Evolutionary conservation across 1,139 yeast genomes (phyloP).

Genomic region (Saccharomyces pastorianus): DNA sequence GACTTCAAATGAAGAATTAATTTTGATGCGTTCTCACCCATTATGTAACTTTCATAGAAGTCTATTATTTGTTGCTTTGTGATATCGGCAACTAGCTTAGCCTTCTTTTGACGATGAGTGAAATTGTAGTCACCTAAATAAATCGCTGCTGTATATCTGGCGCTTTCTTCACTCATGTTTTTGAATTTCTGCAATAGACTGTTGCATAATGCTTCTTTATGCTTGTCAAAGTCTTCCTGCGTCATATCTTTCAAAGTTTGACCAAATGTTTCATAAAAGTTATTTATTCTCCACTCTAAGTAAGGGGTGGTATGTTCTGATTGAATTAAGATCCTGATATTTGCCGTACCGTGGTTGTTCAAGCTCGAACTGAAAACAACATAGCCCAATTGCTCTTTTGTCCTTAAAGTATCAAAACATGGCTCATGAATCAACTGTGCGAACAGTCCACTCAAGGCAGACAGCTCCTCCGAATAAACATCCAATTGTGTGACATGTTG

Average conservation of each 20-base stretch:
- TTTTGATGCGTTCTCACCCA: slow-evolving; percentile 39
- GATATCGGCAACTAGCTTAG: slow-evolving; percentile 45
- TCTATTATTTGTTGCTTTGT: slow-evolving; percentile 50
- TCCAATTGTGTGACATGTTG: slow-evolving; percentile 72
- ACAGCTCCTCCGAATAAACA: slow-evolving; percentile 32
- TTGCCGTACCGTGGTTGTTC: slow-evolving; percentile 64
- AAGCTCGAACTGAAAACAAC: slow-evolving; percentile 77
- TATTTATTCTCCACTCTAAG: slow-evolving; percentile 68
- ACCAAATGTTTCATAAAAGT: slow-evolving; percentile 41
- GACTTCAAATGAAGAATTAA: slow-evolving; percentile 65
- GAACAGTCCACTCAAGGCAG: slow-evolving; percentile 54
- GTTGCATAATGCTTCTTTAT: slow-evolving; percentile 58
- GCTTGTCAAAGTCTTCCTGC: slow-evolving; percentile 57
- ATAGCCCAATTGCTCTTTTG: slow-evolving; percentile 86
- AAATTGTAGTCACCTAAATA: slow-evolving; percentile 75
- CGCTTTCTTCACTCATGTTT: slow-evolving; percentile 69
- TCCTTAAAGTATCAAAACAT: slow-evolving; percentile 78
- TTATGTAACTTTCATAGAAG: slow-evolving; percentile 45
- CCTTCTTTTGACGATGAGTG: slow-evolving; percentile 48
- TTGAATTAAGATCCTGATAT: slow-evolving; percentile 74
- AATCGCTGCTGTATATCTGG: slow-evolving; percentile 58
- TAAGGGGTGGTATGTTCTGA: slow-evolving; percentile 72
- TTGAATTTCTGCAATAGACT: slow-evolving; percentile 65
- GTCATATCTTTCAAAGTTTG: slow-evolving; percentile 39
- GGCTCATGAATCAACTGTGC: slow-evolving; percentile 77